Evolutionary conservation across 495 filamentous ascomycete genomes (phyloP), one percentile per base, ranked within the genome.

Genomic region (Penicillium angulare): DNA sequence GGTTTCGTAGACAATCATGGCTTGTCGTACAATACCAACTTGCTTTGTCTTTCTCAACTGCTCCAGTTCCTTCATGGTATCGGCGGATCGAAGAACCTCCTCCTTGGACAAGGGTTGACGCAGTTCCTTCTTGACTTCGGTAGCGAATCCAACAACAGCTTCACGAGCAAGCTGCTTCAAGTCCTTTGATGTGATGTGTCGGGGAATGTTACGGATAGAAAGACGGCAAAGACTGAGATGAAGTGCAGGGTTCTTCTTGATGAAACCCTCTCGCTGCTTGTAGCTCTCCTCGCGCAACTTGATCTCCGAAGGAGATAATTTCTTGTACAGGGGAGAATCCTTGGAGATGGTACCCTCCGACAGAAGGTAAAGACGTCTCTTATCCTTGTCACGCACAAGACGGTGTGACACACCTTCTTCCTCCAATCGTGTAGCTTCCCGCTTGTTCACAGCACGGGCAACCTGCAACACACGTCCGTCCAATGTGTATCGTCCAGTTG

Each of bases 1-100:
- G 12, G 86, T 86, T 72, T 99, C 93, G 61, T 92, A 96, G 20
- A 97, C 86, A 49, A 97, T 81, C 72, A 95, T 99, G 24, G 93
- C 88, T 69, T 99, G 93, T 56, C 81, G 86, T n/a, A 97, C 92
- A 15, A 99, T 82, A 44, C 95, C 95, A 55, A 88, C 89, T n/a
- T 86, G 85, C 68, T 92, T 90, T 49, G 78, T 74, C 68, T 88
- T 95, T 24, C 95, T 79, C 18, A 78, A 73, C 20, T 74, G 78
- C 61, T 97, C 93, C 0, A 89, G 85, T 44, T 86, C 81, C 51
- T 78, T 80, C 75, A 91, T 93, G n/a, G 85, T 82, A 10, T 86
- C 81, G 15, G 88, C 86, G 21, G 86, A 89, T 17, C 93, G 85
- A 13, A 79, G 64, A 31, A 86, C 75, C 65, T 97, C 93, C 56